Evolutionary conservation across 31 red algal species (phyloP), one percentile per base, ranked within the genome.

Genomic region (Asparagopsis taxiformis): DNA sequence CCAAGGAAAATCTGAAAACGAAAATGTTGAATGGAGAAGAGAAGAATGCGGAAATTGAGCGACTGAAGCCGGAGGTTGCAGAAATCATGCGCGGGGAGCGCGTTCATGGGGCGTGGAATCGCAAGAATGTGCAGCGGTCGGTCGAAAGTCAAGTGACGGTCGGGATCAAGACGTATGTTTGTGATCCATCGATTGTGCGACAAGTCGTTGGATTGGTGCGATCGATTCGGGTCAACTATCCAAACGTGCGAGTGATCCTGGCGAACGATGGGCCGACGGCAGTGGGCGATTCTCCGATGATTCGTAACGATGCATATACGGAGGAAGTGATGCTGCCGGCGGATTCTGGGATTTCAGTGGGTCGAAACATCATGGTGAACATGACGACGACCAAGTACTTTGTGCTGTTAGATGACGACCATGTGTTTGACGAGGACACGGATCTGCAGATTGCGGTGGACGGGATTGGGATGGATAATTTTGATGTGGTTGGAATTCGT

Each of bases 351-450:
- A 87, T 87, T 59, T 87, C 83, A 1, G 43, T 87, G 36, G 83
- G 83, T 1, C 83, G 83, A 0, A 87, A 87, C 32, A 38, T 70
- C 20, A 77, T 87, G 72, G 83, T 87, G 65, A 78, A 87, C 62
- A 71, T 78, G 83, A 71, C 83, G 1, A 87, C 83, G 24, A 87
- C 83, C 7, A 29, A 39, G 30, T 87, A 77, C 55, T 77, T 87
- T 65, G 64, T 87, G 31, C 53, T 87, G 52, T 62, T 87, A 1
- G 83, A 87, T 61, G 83, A 87, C 62, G 83, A 87, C 50, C 83
- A 77, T 26, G 72, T 87, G 63, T 87, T 87, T 77, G 83, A 87
- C 31, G 83, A 87, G 36, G 72, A 87, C 54, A 87, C 83, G 17
- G 71, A 87, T 59, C 31, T 87, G 72, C 22, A 57, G 51, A 70